Evolutionary conservation across 2,329 filamentous ascomycete genomes (phyloP).

Genomic region (Emergomyces pasteurianus): DNA sequence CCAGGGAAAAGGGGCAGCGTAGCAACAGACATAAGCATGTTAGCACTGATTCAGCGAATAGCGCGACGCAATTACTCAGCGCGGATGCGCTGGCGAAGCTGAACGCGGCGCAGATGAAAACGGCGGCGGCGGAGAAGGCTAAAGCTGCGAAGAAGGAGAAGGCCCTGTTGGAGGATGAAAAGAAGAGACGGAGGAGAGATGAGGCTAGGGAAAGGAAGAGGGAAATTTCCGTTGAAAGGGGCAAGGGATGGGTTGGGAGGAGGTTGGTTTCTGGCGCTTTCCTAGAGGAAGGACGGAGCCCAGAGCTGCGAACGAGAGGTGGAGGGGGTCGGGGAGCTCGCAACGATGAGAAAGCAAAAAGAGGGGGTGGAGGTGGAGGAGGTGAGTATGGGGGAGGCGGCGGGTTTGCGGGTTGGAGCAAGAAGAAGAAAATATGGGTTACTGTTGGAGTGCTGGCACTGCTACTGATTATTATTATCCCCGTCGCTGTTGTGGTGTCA

Average conservation of each 20-base stretch:
- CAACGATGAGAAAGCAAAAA: constrained; percentile 43
- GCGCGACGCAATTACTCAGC: constrained; percentile 34
- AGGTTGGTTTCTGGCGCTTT: constrained; percentile 59
- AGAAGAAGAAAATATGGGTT: constrained; percentile 40
- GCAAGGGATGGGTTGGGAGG: constrained; percentile 31
- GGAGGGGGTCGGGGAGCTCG: constrained; percentile 30
- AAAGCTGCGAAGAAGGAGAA: constrained; percentile 24
- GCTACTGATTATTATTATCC: constrained; percentile 54
- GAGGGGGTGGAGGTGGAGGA: constrained; percentile 26
- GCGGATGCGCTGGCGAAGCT: constrained; percentile 53
- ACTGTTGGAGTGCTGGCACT: constrained; percentile 43
- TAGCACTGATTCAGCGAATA: constrained; percentile 32
- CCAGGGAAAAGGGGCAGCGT: neutral
- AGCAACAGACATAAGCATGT: constrained; percentile 23
- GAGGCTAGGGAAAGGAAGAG: constrained; percentile 11
- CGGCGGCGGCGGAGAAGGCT: constrained; percentile 34
- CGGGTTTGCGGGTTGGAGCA: constrained; percentile 27
- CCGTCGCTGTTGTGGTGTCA: constrained; percentile 53
- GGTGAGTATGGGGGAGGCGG: constrained; percentile 26
- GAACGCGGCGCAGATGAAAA: constrained; percentile 49
- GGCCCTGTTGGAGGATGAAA: constrained; percentile 21
- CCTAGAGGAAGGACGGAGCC: constrained; percentile 51
- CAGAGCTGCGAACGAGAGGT: constrained; percentile 41
- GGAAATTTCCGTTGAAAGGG: constrained; percentile 11
- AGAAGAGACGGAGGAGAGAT: constrained; percentile 15